Percentiles rank a stretch among this genome's conserved stretches.
Conservation (phyloP, 345 rosid species). For the Boechera retrofracta region DNA sequence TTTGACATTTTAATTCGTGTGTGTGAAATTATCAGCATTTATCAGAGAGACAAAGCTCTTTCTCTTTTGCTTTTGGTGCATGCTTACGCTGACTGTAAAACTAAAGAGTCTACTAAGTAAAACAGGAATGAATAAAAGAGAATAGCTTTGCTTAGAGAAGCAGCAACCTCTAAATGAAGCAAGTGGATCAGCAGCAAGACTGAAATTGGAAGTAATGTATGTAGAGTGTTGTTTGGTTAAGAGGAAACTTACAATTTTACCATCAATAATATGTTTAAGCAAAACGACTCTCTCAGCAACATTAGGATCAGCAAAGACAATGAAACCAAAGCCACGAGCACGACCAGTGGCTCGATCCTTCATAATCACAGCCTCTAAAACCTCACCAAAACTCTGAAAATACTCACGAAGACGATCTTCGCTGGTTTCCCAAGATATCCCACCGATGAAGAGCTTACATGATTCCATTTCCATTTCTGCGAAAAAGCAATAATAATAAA, state of each 20-base stretch:
- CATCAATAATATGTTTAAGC: conserved; percentile 81
- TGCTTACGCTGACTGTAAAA: conserved; percentile 2
- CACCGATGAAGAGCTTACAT: conserved; percentile 91
- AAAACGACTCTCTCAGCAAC: conserved; percentile 79
- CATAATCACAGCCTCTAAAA: conserved; percentile 87
- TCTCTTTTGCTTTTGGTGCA: background rate
- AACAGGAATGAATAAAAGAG: conserved; percentile 34
- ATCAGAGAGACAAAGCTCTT: background rate
- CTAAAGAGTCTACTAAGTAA: background rate
- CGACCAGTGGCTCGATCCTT: conserved; percentile 94
- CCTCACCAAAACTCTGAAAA: conserved; percentile 80
- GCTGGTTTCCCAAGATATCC: conserved; percentile 93
- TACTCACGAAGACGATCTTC: conserved; percentile 88
- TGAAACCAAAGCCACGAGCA: conserved; percentile 94
- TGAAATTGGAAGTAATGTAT: conserved; percentile 27
- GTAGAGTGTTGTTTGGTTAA: background rate
- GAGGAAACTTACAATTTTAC: conserved; percentile 72
- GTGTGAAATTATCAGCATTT: background rate
- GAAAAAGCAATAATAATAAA: background rate
- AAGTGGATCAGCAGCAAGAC: conserved; percentile 8
- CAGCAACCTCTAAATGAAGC: conserved; percentile 41
- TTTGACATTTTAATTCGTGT: background rate
- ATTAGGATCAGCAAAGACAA: conserved; percentile 80
- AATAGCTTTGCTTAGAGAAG: conserved; percentile 32
- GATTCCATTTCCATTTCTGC: conserved; percentile 84